Conservation (phyloP, 1,284 basidiomycete genomes). For the Sporisorium iseilematis-ciliati region DNA sequence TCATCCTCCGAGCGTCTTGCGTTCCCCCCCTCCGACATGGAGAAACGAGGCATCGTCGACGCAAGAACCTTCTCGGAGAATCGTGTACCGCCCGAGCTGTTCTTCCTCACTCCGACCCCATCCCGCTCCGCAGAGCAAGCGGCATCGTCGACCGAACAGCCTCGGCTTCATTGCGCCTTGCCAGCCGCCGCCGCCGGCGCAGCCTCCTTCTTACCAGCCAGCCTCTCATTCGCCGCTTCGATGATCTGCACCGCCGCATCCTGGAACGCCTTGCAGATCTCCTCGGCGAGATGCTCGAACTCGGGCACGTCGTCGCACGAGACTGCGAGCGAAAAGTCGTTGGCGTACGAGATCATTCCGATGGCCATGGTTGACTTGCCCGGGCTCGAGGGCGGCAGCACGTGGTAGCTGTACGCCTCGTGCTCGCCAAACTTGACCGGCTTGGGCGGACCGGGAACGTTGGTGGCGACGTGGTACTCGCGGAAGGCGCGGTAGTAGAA, state of each 20-base stretch:
- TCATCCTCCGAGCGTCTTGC: conserved; percentile 18
- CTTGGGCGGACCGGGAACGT: conserved; percentile 67
- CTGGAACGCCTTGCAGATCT: conserved; percentile 66
- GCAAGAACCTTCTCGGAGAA: conserved; percentile 13
- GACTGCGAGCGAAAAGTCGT: conserved; percentile 66
- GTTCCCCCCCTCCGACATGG: conserved; percentile 7
- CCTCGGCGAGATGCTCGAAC: conserved; percentile 57
- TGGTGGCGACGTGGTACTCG: conserved; percentile 68
- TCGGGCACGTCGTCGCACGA: conserved; percentile 68
- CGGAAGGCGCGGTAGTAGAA: conserved; percentile 66
- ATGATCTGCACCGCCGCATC: conserved; percentile 59
- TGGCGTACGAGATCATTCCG: conserved; percentile 68
- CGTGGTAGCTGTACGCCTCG: conserved; percentile 67
- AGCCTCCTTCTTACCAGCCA: conserved; percentile 24
- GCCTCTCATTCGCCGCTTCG: conserved; percentile 56
- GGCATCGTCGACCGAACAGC: conserved; percentile 43
- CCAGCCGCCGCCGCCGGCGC: conserved; percentile 12
- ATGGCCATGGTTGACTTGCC: conserved; percentile 68
- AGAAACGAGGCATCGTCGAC: conserved; percentile 16
- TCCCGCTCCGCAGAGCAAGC: conserved; percentile 3
- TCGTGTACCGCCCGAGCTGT: conserved; percentile 27
- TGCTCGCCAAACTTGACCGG: conserved; percentile 65
- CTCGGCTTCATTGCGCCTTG: conserved; percentile 40
- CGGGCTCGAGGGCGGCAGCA: conserved; percentile 65
- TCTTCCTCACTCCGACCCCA: conserved; percentile 30